Conservation (phyloP, 805 yeast species). For the Isabelozyma pseudorhagii region DNA sequence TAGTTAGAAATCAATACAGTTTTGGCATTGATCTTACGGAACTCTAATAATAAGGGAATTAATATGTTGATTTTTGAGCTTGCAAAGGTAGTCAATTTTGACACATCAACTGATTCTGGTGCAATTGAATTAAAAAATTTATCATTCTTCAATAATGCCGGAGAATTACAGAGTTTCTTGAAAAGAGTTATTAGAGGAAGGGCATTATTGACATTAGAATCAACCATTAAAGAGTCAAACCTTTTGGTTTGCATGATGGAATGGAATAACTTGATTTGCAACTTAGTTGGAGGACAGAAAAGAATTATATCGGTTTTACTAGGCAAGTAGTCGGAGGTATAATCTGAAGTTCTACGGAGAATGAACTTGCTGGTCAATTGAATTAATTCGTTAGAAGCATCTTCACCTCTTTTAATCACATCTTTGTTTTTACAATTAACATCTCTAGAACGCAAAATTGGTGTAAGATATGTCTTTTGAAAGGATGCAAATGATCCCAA, state of each 20-base stretch:
- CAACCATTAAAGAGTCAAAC: constrained; percentile 26
- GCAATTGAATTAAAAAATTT: constrained; percentile 26
- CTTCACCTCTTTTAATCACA: constrained; percentile 55
- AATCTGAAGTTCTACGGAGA: constrained; percentile 66
- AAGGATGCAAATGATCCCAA: constrained; percentile 61
- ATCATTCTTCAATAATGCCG: constrained; percentile 57
- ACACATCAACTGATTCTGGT: constrained; percentile 19
- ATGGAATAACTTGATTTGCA: constrained; percentile 56
- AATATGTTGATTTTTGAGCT: constrained; percentile 70
- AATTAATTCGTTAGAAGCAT: constrained; percentile 60
- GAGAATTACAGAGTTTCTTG: constrained; percentile 83
- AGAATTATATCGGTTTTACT: constrained; percentile 72
- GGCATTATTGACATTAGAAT: constrained; percentile 38
- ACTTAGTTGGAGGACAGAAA: constrained; percentile 70
- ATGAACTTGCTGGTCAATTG: constrained; percentile 62
- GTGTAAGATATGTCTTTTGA: constrained; percentile 61
- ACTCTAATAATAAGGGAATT: constrained; percentile 50
- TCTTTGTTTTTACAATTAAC: constrained; percentile 51
- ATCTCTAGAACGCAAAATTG: constrained; percentile 69
- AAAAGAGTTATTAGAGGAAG: constrained; percentile 69
- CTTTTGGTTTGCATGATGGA: constrained; percentile 41
- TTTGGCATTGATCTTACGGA: constrained; percentile 55
- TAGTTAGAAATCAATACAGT: constrained; percentile 84
- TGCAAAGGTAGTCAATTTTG: constrained; percentile 5
- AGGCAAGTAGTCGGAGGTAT: constrained; percentile 59